Percentiles rank a stretch among this genome's conserved stretches.
phyloP scores from a whole-genome alignment of 1,139 yeast genomes.

The Debaryomyces psychrophilus region DNA sequence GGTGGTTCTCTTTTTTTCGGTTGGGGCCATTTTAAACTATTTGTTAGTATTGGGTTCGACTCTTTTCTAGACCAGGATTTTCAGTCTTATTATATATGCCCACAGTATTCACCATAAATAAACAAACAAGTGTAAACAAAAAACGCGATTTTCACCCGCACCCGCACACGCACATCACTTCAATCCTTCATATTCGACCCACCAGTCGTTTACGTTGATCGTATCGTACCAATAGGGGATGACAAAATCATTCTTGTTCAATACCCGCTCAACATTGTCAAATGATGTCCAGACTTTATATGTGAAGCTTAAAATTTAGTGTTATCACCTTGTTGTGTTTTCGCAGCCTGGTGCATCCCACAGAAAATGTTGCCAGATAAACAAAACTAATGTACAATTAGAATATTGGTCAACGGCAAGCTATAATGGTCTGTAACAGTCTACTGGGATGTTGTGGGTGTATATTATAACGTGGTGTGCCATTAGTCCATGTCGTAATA shows the following conservation, averaged over 20 bases:
- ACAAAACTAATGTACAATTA: not conserved
- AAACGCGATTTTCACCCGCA: conserved; percentile 6
- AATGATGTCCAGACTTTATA: not conserved
- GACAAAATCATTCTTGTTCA: not conserved
- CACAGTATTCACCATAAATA: conserved; percentile 4
- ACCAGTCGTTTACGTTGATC: not conserved
- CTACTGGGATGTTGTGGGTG: not conserved
- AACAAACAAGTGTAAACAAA: conserved; percentile 6
- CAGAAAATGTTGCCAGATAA: not conserved
- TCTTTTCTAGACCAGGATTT: not conserved
- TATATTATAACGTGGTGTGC: not conserved
- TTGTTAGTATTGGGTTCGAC: conserved; percentile 3
- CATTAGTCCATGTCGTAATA: not conserved
- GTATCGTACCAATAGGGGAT: conserved; percentile 1
- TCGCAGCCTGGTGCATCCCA: not conserved
- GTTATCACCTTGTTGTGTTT: not conserved
- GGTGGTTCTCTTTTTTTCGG: conserved; percentile 50
- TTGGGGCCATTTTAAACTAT: conserved; percentile 23
- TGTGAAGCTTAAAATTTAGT: not conserved
- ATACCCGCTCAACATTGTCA: not conserved
- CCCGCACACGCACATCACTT: not conserved
- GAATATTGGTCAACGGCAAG: not conserved
- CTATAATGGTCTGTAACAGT: not conserved
- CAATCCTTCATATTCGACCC: not conserved
- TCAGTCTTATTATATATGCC: conserved; percentile 5